These are phyloP conservation scores for Mrakia blollopis DNA, from an alignment of 768 basidiomycete genomes.

Conservation along the genomic window DNA sequence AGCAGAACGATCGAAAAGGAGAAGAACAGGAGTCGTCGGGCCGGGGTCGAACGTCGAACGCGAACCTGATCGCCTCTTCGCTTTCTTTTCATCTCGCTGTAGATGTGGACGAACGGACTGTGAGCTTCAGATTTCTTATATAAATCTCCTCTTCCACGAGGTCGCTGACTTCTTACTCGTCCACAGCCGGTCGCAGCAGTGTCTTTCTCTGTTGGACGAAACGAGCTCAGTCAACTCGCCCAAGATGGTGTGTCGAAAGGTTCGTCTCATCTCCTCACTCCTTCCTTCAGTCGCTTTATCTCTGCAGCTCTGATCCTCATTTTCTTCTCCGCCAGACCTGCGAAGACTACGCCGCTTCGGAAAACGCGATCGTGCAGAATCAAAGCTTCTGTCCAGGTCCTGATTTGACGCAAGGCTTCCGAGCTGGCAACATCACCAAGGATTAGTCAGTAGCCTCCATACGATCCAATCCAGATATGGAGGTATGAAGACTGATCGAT, in stretches of 20 bases:
- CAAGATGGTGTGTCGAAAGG: slow-evolving; percentile 43
- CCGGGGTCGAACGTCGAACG: too few species aligned
- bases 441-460: slow-evolving; percentile 34
- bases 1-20: neutral
- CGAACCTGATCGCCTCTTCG: neutral
- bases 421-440: slow-evolving; percentile 37
- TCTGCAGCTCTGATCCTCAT: too few species aligned
- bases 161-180: too few species aligned
- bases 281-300: too few species aligned
- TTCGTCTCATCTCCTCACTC: neutral
- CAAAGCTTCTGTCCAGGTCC: slow-evolving; percentile 39
- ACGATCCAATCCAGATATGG: too few species aligned
- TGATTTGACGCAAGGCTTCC: slow-evolving; percentile 38
- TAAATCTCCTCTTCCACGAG: neutral
- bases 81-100: neutral
- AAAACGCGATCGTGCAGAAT: slow-evolving; percentile 36
- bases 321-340: slow-evolving; percentile 34
- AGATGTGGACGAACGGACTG: slow-evolving; percentile 18
- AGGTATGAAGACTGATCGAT: too few species aligned
- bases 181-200: neutral
- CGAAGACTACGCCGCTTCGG: slow-evolving; percentile 40
- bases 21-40: neutral
- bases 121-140: neutral
- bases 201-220: neutral
- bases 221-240: slow-evolving; percentile 13